Percentiles rank a stretch among this genome's conserved stretches.
These are phyloP conservation scores for Trichosanthes truncata DNA, from an alignment of 306 rosid genomes.

Conservation along the genomic window DNA sequence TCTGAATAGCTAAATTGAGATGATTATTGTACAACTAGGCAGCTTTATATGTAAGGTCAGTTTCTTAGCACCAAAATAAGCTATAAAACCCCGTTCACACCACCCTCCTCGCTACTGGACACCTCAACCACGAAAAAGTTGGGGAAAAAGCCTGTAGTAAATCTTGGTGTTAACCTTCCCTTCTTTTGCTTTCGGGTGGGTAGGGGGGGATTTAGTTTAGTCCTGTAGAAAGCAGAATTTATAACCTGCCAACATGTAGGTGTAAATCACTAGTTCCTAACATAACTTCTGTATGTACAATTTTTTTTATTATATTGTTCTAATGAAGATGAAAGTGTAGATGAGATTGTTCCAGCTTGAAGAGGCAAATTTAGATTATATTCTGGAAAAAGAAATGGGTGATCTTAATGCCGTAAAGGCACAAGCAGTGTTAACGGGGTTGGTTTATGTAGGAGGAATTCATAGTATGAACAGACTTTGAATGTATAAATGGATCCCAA, in stretches of 20 bases:
- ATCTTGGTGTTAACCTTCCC: neutral
- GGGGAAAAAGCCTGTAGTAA: neutral
- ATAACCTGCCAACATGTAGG: neutral
- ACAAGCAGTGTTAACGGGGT: neutral
- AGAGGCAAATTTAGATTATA: neutral
- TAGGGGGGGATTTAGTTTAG: neutral
- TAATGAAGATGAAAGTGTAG: neutral
- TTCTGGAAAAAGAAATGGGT: neutral
- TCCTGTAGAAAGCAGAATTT: neutral
- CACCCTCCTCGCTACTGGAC: neutral
- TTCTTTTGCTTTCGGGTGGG: neutral
- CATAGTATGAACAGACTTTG: neutral
- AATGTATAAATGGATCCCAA: neutral
- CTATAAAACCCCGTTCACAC: neutral
- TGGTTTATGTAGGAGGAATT: neutral
- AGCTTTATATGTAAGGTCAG: neutral
- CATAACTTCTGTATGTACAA: constrained; percentile 5
- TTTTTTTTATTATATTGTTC: neutral
- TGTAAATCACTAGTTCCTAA: constrained; percentile 1
- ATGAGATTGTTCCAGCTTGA: neutral
- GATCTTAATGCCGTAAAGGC: neutral
- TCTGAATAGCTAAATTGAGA: constrained; percentile 7
- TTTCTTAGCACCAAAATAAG: constrained; percentile 6
- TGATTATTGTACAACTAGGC: neutral
- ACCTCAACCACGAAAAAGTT: neutral